These are phyloP conservation scores for Salvia miltiorrhiza DNA, from an alignment of 257 asterid species.

Conservation along the genomic window DNA sequence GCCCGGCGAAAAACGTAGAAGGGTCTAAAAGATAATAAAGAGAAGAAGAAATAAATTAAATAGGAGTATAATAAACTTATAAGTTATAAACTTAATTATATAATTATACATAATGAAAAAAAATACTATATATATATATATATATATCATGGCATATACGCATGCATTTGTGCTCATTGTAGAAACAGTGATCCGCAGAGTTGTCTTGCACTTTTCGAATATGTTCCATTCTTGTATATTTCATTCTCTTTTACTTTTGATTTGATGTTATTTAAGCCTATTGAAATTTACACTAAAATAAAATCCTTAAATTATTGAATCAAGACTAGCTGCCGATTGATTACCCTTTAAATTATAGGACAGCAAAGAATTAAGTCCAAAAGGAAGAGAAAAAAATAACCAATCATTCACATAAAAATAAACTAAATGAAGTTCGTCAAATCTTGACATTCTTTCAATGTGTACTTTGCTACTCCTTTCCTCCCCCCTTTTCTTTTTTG, in stretches of 20 bases:
- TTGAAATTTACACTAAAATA: not conserved
- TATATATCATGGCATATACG: not conserved
- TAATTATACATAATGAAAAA: not conserved
- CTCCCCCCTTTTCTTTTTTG: not conserved
- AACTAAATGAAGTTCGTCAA: not conserved
- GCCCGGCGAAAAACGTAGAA: no score
- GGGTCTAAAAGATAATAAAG: no score
- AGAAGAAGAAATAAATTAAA: no score
- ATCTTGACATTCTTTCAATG: constrained; percentile 15
- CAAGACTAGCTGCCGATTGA: not conserved
- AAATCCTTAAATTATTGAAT: not conserved
- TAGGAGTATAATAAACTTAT: no score
- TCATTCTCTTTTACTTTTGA: not conserved
- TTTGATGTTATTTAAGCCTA: not conserved
- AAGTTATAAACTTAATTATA: not conserved
- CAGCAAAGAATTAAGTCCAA: not conserved
- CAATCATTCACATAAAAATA: not conserved
- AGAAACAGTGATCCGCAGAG: not conserved
- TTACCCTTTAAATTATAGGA: not conserved
- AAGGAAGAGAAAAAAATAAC: not conserved
- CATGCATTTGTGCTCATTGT: not conserved
- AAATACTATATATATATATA: not conserved
- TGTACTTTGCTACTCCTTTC: not conserved
- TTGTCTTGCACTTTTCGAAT: not conserved
- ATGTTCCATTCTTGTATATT: not conserved